A percentile compares a stretch with the other conserved stretches of the same genome.
phyloP scores from a whole-genome alignment of 441 rosid species.

The Hura crepitans region DNA sequence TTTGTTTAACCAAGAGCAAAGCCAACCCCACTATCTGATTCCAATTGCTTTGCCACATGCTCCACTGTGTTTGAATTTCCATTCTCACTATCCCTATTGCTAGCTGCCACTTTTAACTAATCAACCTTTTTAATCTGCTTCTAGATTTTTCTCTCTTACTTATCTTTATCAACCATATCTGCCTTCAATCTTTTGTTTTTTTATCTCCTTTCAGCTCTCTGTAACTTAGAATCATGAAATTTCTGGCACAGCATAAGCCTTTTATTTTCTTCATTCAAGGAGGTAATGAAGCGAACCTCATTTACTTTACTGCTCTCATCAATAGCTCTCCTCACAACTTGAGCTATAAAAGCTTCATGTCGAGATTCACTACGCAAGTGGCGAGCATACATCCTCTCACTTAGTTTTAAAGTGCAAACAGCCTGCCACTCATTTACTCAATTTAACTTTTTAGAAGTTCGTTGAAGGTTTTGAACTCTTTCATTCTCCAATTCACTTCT shows the following conservation, averaged over 20 bases:
- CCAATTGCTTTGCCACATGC: slow-evolving; percentile 28
- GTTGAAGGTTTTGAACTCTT: slow-evolving; percentile 77
- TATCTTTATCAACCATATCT: slow-evolving; percentile 84
- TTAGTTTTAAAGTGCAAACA: slow-evolving; percentile 61
- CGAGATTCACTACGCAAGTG: slow-evolving; percentile 71
- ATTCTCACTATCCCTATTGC: slow-evolving; percentile 14
- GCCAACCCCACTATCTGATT: slow-evolving; percentile 56
- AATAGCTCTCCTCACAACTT: slow-evolving; percentile 83
- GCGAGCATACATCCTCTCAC: slow-evolving; percentile 80
- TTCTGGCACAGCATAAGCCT: slow-evolving; percentile 75
- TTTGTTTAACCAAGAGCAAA: slow-evolving; percentile 50
- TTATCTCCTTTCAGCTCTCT: slow-evolving; percentile 73
- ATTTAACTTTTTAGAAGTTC: slow-evolving; percentile 66
- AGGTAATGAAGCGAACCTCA: slow-evolving; percentile 82
- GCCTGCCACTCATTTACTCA: slow-evolving; percentile 87
- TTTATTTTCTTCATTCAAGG: slow-evolving; percentile 79
- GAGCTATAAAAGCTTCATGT: slow-evolving; percentile 78
- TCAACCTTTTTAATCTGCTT: slow-evolving; percentile 79
- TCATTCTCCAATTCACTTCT: slow-evolving; percentile 74
- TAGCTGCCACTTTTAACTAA: slow-evolving; percentile 20
- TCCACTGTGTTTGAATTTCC: slow-evolving; percentile 12
- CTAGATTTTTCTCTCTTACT: slow-evolving; percentile 65
- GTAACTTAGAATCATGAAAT: slow-evolving; percentile 67
- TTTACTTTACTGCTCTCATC: slow-evolving; percentile 85
- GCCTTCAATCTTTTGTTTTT: slow-evolving; percentile 59